Conservation (phyloP, 164 flowering plant genomes). For the Chimonanthus praecox region DNA sequence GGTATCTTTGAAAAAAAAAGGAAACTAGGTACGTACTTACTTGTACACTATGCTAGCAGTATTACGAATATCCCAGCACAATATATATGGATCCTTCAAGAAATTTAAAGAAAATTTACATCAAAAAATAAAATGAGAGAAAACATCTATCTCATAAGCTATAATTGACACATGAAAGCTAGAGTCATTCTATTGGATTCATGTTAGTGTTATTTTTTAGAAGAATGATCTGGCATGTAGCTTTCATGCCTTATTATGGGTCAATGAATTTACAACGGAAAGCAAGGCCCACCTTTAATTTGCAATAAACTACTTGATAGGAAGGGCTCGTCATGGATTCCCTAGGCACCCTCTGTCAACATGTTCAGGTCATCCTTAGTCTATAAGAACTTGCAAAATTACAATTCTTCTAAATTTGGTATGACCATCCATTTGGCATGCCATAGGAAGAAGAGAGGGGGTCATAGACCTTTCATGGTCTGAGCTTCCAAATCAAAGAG, state of each 20-base stretch:
- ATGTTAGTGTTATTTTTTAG: not conserved
- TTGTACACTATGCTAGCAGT: slow-evolving; percentile 76
- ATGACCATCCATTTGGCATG: too few species aligned
- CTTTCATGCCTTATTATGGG: not conserved
- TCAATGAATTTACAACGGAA: not conserved
- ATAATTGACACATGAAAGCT: not conserved
- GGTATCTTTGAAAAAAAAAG: too few species aligned
- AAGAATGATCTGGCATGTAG: not conserved
- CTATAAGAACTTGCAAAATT: not conserved
- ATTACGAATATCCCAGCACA: slow-evolving; percentile 94
- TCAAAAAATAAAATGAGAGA: not conserved
- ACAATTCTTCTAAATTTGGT: not conserved
- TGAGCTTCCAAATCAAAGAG: too few species aligned
- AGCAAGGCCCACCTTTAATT: not conserved
- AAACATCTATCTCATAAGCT: not conserved
- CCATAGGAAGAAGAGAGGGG: too few species aligned
- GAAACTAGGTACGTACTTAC: slow-evolving; percentile 35
- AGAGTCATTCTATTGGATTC: not conserved
- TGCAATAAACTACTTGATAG: too few species aligned
- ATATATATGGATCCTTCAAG: slow-evolving; percentile 81
- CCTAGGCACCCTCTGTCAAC: not conserved
- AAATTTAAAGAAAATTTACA: not conserved
- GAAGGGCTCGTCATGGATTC: not conserved
- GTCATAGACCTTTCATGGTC: too few species aligned
- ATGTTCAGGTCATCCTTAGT: not conserved